Conservation (phyloP, 768 basidiomycete genomes). For the Pilatotrama ljubarskyi region DNA sequence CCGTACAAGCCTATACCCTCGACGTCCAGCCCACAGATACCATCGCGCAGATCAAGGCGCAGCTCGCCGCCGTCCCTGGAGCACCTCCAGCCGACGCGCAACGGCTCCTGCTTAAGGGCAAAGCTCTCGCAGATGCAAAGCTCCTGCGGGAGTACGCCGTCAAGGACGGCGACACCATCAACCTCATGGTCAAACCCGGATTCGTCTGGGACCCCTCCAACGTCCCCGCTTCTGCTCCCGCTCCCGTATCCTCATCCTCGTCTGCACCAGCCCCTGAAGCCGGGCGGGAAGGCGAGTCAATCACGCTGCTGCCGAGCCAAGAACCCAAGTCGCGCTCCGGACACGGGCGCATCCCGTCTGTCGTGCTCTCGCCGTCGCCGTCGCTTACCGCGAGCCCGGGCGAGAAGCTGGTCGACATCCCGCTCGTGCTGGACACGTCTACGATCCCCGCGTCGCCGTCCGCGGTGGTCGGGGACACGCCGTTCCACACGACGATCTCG, state of each 20-base stretch:
- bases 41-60: slow-evolving; percentile 75
- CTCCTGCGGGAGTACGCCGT: slow-evolving; percentile 89
- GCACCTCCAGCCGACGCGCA: slow-evolving; percentile 83
- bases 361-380: slow-evolving; percentile 77
- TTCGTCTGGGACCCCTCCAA: slow-evolving; percentile 61
- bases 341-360: slow-evolving; percentile 73
- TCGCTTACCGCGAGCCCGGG: slow-evolving; percentile 45
- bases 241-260: slow-evolving; percentile 22
- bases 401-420: slow-evolving; percentile 58
- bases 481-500: slow-evolving; percentile 71
- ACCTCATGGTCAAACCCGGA: slow-evolving; percentile 83
- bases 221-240: slow-evolving; percentile 15
- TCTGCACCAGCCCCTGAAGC: slow-evolving; percentile 11
- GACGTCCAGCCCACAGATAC: slow-evolving; percentile 79
- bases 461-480: slow-evolving; percentile 33
- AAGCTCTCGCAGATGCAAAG: slow-evolving; percentile 86
- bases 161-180: slow-evolving; percentile 78
- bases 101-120: slow-evolving; percentile 90
- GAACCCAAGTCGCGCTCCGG: slow-evolving; percentile 36
- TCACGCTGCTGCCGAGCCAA: slow-evolving; percentile 22
- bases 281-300: slow-evolving; percentile 8
- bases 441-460: slow-evolving; percentile 41
- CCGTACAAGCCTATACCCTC: slow-evolving; percentile 72
- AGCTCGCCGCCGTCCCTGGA: slow-evolving; percentile 61
- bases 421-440: slow-evolving; percentile 65